phyloP scores from a whole-genome alignment of 306 rosid genomes.

The Pterocarpus macrocarpus region DNA sequence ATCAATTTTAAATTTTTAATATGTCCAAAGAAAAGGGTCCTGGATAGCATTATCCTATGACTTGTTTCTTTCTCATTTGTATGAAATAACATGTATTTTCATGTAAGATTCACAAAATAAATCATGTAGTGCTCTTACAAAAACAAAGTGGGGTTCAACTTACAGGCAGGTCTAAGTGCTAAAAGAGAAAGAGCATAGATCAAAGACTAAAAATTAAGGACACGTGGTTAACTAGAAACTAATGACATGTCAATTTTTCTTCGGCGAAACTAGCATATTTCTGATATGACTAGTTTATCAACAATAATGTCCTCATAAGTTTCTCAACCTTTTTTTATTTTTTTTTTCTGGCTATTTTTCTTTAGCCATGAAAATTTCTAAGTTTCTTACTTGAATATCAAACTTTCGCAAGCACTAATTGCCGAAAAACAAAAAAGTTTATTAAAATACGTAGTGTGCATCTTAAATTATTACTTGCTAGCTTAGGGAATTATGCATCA shows the following conservation, averaged over 20 bases:
- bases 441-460: constrained; percentile 6
- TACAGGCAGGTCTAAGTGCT: no score
- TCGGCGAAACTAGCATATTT: constrained; percentile 10
- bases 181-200: no score
- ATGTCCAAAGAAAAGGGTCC: no score
- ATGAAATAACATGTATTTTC: no score
- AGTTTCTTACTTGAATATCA: constrained; percentile 18
- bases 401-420: not conserved
- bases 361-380: constrained; percentile 9
- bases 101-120: no score
- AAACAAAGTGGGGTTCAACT: no score
- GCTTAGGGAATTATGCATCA: no score
- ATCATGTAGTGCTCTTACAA: no score
- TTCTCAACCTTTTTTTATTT: not conserved
- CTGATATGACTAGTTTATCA: constrained; percentile 4
- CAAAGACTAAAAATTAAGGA: constrained; percentile 2
- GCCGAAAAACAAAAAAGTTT: not conserved
- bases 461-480: constrained; percentile 11
- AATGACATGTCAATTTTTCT: constrained; percentile 14
- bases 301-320: not conserved
- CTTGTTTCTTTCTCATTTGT: no score
- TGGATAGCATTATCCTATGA: no score
- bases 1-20: no score
- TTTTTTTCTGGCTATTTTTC: constrained; percentile 53
- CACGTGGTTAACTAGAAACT: constrained; percentile 18